Evolutionary conservation across 768 basidiomycete species (phyloP).

Genomic region (Lyophyllum shimeji): DNA sequence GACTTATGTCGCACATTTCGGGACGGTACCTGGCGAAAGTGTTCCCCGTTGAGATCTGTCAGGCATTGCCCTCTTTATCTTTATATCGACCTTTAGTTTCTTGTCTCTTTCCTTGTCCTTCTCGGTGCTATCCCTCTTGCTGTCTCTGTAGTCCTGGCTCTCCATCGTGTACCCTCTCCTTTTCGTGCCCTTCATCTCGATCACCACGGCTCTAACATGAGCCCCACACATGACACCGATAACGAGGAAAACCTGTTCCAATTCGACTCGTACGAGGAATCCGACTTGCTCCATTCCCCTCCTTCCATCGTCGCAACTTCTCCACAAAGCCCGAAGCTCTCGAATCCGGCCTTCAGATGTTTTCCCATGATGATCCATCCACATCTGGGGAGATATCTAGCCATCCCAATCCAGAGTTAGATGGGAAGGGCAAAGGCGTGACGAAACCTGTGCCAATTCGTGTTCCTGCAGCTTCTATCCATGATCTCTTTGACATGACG

Average conservation of each 20-base stretch:
- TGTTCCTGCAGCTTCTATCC: slow-evolving; percentile 26
- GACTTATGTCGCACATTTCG: slow-evolving; percentile 12
- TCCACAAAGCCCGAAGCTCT: slow-evolving; percentile 9
- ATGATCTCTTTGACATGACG: slow-evolving; percentile 42
- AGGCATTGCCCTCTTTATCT: slow-evolving; percentile 21
- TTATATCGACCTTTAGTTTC: slow-evolving; percentile 8
- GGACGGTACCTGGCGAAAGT: slow-evolving; percentile 28
- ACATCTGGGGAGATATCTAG: slow-evolving; percentile 27
- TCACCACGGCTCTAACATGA: slow-evolving; percentile 20
- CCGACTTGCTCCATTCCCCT: slow-evolving; percentile 9
- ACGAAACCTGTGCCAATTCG: slow-evolving; percentile 54
- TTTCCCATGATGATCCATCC: slow-evolving; percentile 28
- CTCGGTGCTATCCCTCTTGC: slow-evolving; percentile 18
- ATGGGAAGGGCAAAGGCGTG: slow-evolving; percentile 55
- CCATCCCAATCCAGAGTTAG: slow-evolving; percentile 12
- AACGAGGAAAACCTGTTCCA: slow-evolving; percentile 51
- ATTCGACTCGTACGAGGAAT: slow-evolving; percentile 46
- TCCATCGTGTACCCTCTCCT: slow-evolving; percentile 2
- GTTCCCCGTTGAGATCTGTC: slow-evolving; percentile 29
- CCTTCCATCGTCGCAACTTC: slow-evolving; percentile 8
- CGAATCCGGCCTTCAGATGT: slow-evolving; percentile 16
- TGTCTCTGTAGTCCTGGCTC: slow-evolving; percentile 8
- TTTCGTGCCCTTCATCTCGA: not conserved
- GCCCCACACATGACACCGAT: slow-evolving; percentile 49
- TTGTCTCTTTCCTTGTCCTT: slow-evolving; percentile 8